phyloP scores from a whole-genome alignment of 768 basidiomycete species.

The Clathrus columnatus region DNA sequence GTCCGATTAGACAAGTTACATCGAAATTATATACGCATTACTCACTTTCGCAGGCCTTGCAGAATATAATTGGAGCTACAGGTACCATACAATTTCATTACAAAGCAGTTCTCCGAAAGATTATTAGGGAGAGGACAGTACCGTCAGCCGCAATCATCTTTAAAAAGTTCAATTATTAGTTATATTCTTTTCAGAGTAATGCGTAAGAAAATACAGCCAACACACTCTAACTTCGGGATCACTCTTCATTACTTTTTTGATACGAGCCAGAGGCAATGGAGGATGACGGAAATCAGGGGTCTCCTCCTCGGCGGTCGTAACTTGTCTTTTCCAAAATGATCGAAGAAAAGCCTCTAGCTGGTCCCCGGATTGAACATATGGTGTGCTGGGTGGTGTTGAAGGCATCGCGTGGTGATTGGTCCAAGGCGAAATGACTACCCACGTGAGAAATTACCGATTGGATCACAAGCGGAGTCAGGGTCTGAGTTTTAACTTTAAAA shows the following conservation, averaged over 20 bases:
- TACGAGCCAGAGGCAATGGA: conserved; percentile 84
- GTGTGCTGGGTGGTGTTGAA: conserved; percentile 21
- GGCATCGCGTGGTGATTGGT: conserved; percentile 12
- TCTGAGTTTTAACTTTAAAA: not conserved
- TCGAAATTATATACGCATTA: conserved; percentile 16
- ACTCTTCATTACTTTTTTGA: conserved; percentile 99
- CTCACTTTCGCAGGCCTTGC: conserved; percentile 97
- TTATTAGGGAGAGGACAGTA: conserved; percentile 26
- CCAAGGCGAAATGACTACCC: conserved; percentile 1
- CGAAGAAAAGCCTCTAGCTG: conserved; percentile 80
- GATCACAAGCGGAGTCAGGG: not conserved
- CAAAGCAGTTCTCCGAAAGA: not conserved
- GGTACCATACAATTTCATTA: not conserved
- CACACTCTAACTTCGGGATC: conserved; percentile 92
- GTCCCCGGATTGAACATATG: conserved; percentile 77
- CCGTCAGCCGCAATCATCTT: conserved; percentile 99
- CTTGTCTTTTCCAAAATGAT: conserved; percentile 85
- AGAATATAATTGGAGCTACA: conserved; percentile 86
- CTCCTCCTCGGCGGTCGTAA: conserved; percentile 80
- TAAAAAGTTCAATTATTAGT: not conserved
- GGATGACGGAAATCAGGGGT: conserved; percentile 84
- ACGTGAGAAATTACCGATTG: conserved; percentile 1
- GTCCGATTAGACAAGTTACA: not conserved
- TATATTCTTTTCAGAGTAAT: not conserved
- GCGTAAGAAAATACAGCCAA: conserved; percentile 5